Evolutionary conservation across 2,329 filamentous ascomycete species (phyloP), one percentile per base, ranked within the genome.

Genomic region (Fusarium siculi): DNA sequence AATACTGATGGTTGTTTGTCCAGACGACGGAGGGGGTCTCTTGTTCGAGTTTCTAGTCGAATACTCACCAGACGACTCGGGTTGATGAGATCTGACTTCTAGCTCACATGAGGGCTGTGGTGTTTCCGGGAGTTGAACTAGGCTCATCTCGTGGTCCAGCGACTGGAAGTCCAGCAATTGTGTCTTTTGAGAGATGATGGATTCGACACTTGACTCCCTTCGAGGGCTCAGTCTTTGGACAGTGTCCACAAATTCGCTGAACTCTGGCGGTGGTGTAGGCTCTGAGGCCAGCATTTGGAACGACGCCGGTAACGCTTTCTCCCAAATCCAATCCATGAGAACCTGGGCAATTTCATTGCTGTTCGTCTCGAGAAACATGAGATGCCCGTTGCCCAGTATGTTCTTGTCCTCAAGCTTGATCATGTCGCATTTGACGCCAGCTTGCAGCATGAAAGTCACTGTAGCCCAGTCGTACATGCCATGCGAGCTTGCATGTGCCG

Each of bases 291-390:
- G 37, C 15, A 42, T 58, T 50, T 58, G 42, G 21, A 54, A 72
- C 4, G 30, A 8, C 14, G 46, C 43, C 4, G 66, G 57, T 7
- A 57, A 46, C 7, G 53, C 36, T 16, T 70, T 71, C 32, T 61
- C 60, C 16, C 61, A 21, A 9, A 84, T 83, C 84, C 84, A 87
- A 8, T 75, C 47, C 19, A 80, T 70, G 4, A 87, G 68, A 16
- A 81, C 66, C 7, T 73, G 74, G 5, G 84, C 85, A 59, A 88
- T 81, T 0, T 81, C 74, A 37, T 83, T 70, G 64, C 84, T 88
- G 73, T 90, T 89, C 73, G 80, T 82, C 79, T 89, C 87, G 39
- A 89, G 74, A 50, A 88, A 87, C 79, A 86, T 82, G 65, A 90
- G 82, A 73, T 89, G 88, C 0, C 87, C 88, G 66, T 91, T 90